A percentile compares a stretch with the other conserved stretches of the same genome.
These are phyloP conservation scores for Elsinoe perseae DNA, from an alignment of 2,329 filamentous ascomycete genomes.

Conservation along the genomic window DNA sequence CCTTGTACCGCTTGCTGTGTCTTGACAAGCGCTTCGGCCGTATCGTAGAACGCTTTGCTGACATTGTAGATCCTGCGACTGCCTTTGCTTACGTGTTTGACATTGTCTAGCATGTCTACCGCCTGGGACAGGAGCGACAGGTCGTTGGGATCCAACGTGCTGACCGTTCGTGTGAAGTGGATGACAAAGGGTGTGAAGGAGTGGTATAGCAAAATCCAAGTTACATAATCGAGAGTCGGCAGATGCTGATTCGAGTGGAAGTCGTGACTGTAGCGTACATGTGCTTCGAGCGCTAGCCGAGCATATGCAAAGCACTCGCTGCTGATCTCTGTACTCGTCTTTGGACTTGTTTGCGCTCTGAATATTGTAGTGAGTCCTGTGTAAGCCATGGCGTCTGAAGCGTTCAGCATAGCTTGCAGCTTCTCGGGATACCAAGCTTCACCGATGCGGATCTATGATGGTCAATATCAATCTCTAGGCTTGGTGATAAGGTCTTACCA, in stretches of 20 bases:
- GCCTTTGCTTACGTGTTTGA: constrained; percentile 17
- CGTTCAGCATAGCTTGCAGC: constrained; percentile 13
- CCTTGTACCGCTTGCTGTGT: constrained; percentile 18
- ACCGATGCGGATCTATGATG: constrained; percentile 7
- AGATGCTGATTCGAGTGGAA: constrained; percentile 3
- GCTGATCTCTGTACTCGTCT: constrained; percentile 18
- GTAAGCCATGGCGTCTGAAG: constrained; percentile 19
- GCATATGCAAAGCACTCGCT: constrained; percentile 19
- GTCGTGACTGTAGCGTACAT: constrained; percentile 17
- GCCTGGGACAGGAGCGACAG: constrained; percentile 17
- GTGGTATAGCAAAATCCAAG: constrained; percentile 19
- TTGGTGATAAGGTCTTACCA: background rate
- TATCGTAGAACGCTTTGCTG: constrained; percentile 18
- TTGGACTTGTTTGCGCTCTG: constrained; percentile 18
- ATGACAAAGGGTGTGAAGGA: constrained; percentile 20
- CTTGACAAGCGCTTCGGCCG: constrained; percentile 17
- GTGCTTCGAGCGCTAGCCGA: constrained; percentile 16
- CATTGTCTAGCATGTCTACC: constrained; percentile 15
- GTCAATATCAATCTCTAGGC: background rate
- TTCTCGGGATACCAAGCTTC: constrained; percentile 14
- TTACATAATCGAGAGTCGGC: constrained; percentile 18
- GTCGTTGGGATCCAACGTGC: constrained; percentile 17
- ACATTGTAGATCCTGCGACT: constrained; percentile 18
- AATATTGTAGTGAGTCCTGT: constrained; percentile 19
- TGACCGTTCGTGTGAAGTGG: constrained; percentile 19